Evolutionary conservation across 306 rosid species (phyloP).

Genomic region (Benincasa hispida): DNA sequence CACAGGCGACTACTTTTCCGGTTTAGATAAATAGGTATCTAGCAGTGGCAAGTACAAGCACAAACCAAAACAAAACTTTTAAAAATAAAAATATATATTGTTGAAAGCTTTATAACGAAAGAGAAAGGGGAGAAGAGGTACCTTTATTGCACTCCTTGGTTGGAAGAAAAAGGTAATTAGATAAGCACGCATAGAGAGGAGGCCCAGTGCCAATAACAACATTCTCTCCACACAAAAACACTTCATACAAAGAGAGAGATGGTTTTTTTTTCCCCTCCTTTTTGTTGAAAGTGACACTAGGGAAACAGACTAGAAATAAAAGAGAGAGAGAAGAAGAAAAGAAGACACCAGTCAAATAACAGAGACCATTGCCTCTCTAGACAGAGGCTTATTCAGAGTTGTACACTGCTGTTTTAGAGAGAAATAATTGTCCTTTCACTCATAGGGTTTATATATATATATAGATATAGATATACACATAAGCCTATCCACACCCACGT

Average conservation of each 20-base stretch:
- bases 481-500: constrained; percentile 27
- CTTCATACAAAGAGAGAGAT: neutral
- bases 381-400: constrained; percentile 1
- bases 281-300: constrained; percentile 58
- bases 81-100: too few relatives aligned
- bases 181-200: constrained; percentile 69
- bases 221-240: constrained; percentile 9
- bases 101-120: too few relatives aligned
- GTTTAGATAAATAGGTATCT: neutral
- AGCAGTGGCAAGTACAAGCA: neutral
- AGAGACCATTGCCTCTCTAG: constrained; percentile 1
- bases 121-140: constrained; percentile 3
- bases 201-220: constrained; percentile 22
- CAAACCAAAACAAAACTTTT: neutral
- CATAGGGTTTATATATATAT: constrained; percentile 1
- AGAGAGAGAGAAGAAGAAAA: neutral
- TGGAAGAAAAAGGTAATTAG: constrained; percentile 23
- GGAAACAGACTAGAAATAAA: neutral
- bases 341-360: constrained; percentile 60
- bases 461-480: too few relatives aligned
- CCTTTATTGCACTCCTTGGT: neutral
- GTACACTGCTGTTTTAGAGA: constrained; percentile 24
- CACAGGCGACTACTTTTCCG: neutral
- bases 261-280: constrained; percentile 18
- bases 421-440: constrained; percentile 49